phyloP scores from a whole-genome alignment of 495 filamentous ascomycete genomes.

The Daldinia grandis region DNA sequence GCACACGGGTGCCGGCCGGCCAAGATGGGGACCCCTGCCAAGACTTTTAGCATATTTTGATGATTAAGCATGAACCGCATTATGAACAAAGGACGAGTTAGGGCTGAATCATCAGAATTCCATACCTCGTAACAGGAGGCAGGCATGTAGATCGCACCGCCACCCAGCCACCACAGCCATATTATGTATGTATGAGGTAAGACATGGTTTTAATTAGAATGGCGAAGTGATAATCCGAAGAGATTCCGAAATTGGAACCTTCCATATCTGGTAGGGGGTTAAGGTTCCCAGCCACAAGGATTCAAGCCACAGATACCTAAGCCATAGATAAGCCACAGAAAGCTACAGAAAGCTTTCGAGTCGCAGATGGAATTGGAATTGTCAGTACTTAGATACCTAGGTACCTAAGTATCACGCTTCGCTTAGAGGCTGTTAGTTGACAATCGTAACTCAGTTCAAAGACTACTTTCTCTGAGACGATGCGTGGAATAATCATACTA shows the following conservation, averaged over 20 bases:
- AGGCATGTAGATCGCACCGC: not conserved
- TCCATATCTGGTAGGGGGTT: too few species aligned
- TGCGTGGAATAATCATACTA: constrained; percentile 6
- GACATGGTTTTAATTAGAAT: not conserved
- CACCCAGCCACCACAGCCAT: constrained; percentile 6
- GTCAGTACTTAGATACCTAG: too few species aligned
- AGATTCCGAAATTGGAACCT: constrained; percentile 12
- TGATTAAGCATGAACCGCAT: constrained; percentile 28
- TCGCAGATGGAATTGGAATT: not conserved
- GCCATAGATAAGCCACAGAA: not conserved
- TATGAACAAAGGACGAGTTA: constrained; percentile 29
- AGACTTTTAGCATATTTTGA: constrained; percentile 26
- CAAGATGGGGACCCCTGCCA: constrained; percentile 47
- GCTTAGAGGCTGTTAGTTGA: not conserved
- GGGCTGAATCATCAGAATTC: constrained; percentile 33
- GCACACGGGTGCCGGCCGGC: constrained; percentile 21
- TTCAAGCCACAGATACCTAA: not conserved
- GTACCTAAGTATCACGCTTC: not conserved
- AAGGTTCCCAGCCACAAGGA: constrained; percentile 7
- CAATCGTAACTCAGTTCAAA: constrained; percentile 3
- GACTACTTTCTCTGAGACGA: not conserved
- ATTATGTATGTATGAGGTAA: not conserved
- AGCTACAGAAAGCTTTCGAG: not conserved
- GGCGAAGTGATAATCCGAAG: not conserved
- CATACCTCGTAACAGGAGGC: too few species aligned